Evolutionary conservation across 176 grass and related monocot genomes (phyloP), one percentile per base, ranked within the genome.

Genomic region (Pontederia paniculata): DNA sequence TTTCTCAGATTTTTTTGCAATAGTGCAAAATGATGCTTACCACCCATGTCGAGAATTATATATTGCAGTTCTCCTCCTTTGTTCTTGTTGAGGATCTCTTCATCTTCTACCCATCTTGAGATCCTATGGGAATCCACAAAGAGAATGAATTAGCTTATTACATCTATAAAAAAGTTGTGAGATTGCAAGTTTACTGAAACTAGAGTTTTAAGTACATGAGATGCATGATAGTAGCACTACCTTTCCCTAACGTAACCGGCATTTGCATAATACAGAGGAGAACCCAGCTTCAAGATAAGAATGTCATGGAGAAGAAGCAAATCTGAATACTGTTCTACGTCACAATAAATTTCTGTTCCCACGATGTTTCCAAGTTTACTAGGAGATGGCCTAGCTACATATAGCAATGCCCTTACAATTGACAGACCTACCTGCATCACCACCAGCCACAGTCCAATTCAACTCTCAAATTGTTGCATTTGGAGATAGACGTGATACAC

Each of bases 91-190:
- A 50, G 9, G 14, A 25, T 67, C 66, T 79, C 70, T 80, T 84
- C 86, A 2, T 88, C 80, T 62, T 87, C 86, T 42, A 91, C 74
- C 93, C 93, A 98, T 98, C 93, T 88, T 63, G 71, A 52, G 22
- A 98, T 88, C 68, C 93, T 98, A 45, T 1, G 28, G 28, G 28
- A 37, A 37, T 37, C 28, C 9, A 28, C 64, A 42, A 21, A 31
- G 41, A 37, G 28, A 37, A 6, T 37, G n/a, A 37, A 37, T 37
- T 37, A 37, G 28, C 28, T 37, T 2, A 37, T 37, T 37, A 37
- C 28, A 37, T 37, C 28, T 5, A 37, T 37, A n/a, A 0, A 2
- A 37, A 37, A 37, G 28, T 37, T 6, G 7, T 37, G 28, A 37
- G 28, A 2, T 37, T 37, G 28, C 28, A 37, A 37, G 28, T n/a